Base-by-base conservation (phyloP, 805 yeast genomes). In the Candida boidinii region DNA sequence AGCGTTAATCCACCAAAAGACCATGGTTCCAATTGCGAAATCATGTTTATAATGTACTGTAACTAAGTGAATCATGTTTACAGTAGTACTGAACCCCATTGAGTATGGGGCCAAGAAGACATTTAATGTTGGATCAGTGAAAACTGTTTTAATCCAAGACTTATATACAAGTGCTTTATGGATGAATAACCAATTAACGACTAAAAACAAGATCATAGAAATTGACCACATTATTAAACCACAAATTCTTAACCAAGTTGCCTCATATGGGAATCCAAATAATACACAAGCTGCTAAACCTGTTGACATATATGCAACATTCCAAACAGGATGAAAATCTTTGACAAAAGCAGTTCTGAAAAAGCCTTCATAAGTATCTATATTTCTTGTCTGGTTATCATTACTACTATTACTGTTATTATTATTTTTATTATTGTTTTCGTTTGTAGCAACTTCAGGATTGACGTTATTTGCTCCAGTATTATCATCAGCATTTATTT, bases 51-150 rank as follows among this genome's bases (percentile, higher is more conserved):
- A 47, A 28, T 48, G 45, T 4, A 9, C 11, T 14, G 73, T 62
- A 5, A 79, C 43, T 19, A 52, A 49, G 39, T 65, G 66, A 16
- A 77, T 53, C 55, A 68, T 72, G 45, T 75, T 76, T 15, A 78
- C 60, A 36, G 85, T 59, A 3, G 92, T 76, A 14, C 73, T 68
- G 41, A 66, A 69, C 0, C 86, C 95, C 94, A 85, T 86, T n/a
- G 86, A 76, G 38, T 70, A 68, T 36, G 88, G 79, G 4, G 92
- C 94, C 62, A 82, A 62, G 45, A 76, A 82, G 3, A 76, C 72
- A 30, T 77, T 72, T 26, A 66, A 60, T 10, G 55, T 51, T 3
- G 76, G 64, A 33, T 68, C 64, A 28, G 45, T 38, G 33, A 70
- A 30, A 39, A 63, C 38, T 30, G 36, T 34, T 19, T 30, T 42